Evolutionary conservation across 2,329 filamentous ascomycete species (phyloP).

Genomic region (Claviceps cyperi): DNA sequence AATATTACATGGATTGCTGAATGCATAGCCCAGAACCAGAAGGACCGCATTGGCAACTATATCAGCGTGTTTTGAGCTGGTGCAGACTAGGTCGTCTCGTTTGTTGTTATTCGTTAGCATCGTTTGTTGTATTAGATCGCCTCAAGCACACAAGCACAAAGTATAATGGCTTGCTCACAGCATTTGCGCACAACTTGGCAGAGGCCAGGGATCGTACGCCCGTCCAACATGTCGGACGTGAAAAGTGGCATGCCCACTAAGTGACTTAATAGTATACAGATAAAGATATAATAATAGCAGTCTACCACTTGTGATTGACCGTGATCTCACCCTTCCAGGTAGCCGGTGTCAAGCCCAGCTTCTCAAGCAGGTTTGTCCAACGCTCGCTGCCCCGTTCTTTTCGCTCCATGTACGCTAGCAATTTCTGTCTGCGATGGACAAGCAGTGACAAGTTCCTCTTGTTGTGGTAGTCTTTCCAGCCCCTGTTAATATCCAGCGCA

Average conservation of each 20-base stretch:
- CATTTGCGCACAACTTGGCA: slow-evolving; percentile 18
- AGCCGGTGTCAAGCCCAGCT: slow-evolving; percentile 70
- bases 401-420: slow-evolving; percentile 70
- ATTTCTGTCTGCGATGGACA: slow-evolving; percentile 78
- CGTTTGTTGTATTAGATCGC: slow-evolving; percentile 28
- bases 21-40: slow-evolving; percentile 99
- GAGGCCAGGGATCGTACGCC: slow-evolving; percentile 8
- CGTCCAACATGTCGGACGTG: slow-evolving; percentile 1
- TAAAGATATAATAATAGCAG: slow-evolving; percentile 19
- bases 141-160: slow-evolving; percentile 22
- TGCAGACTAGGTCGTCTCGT: not conserved
- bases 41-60: slow-evolving; percentile 96
- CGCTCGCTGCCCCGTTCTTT: slow-evolving; percentile 85
- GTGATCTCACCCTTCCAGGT: slow-evolving; percentile 82
- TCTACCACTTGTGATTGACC: slow-evolving; percentile 25
- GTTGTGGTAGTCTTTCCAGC: slow-evolving; percentile 82
- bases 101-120: slow-evolving; percentile 11
- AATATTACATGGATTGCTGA: slow-evolving; percentile 99
- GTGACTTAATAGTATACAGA: slow-evolving; percentile 32
- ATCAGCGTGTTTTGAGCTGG: slow-evolving; percentile 78
- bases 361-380: slow-evolving; percentile 77
- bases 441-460: slow-evolving; percentile 78
- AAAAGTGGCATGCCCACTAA: slow-evolving; percentile 5
- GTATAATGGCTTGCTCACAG: slow-evolving; percentile 10
- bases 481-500: slow-evolving; percentile 50